Evolutionary conservation across 2,329 filamentous ascomycete species (phyloP).

Genomic region (Penicillium verrucosum): DNA sequence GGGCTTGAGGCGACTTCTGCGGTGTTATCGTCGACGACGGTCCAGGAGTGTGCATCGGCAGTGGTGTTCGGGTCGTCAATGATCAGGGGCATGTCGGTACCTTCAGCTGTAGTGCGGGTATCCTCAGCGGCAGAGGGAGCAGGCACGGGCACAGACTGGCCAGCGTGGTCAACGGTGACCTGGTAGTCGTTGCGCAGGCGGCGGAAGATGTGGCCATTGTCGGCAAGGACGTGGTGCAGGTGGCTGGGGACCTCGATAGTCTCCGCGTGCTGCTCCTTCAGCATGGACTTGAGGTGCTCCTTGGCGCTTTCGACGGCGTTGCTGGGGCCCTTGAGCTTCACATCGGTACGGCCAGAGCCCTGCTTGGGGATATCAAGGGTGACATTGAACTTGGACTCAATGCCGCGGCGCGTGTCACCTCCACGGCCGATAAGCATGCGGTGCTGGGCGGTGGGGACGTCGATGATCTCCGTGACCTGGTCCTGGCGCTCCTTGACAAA

Average conservation of each 20-base stretch:
- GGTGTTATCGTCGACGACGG: slow-evolving; percentile 59
- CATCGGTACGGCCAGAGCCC: slow-evolving; percentile 74
- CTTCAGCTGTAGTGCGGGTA: slow-evolving; percentile 51
- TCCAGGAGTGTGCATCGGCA: slow-evolving; percentile 75
- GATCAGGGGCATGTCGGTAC: slow-evolving; percentile 74
- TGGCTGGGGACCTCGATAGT: slow-evolving; percentile 78
- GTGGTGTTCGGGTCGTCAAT: slow-evolving; percentile 72
- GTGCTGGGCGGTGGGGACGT: slow-evolving; percentile 88
- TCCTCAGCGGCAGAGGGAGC: slow-evolving; percentile 58
- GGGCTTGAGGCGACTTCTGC: slow-evolving; percentile 35
- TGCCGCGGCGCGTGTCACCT: slow-evolving; percentile 77
- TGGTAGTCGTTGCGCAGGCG: slow-evolving; percentile 79
- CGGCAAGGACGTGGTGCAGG: slow-evolving; percentile 74
- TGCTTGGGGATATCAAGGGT: slow-evolving; percentile 88
- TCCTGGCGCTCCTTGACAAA: slow-evolving; percentile 81
- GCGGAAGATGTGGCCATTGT: slow-evolving; percentile 92
- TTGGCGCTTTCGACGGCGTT: slow-evolving; percentile 81
- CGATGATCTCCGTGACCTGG: slow-evolving; percentile 72
- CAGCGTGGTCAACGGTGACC: slow-evolving; percentile 88
- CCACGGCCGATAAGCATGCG: slow-evolving; percentile 86
- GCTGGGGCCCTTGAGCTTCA: slow-evolving; percentile 80
- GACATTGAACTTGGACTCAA: slow-evolving; percentile 84
- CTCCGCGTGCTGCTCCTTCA: slow-evolving; percentile 85
- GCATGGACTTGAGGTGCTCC: slow-evolving; percentile 70
- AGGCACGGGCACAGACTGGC: slow-evolving; percentile 69